phyloP scores from a whole-genome alignment of 1,139 yeast genomes.

The Blastobotrys ciferrii region DNA sequence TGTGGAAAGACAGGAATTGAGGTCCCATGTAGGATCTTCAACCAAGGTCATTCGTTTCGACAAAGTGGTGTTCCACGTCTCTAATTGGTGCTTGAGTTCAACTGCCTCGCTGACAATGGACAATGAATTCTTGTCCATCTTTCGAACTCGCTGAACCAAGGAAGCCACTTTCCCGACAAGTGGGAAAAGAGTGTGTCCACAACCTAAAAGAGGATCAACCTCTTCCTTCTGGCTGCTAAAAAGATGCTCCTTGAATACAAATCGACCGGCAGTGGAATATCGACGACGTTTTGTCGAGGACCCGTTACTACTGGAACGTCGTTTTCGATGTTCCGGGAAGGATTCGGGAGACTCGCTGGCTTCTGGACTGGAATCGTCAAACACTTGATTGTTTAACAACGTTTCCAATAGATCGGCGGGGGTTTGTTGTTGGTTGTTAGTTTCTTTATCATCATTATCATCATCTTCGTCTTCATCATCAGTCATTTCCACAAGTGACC shows the following conservation, averaged over 20 bases:
- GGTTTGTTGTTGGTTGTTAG: slow-evolving; percentile 24
- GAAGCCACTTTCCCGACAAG: slow-evolving; percentile 63
- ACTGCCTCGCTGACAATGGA: slow-evolving; percentile 54
- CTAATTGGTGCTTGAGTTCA: slow-evolving; percentile 50
- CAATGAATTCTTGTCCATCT: slow-evolving; percentile 43
- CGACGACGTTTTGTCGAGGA: not conserved
- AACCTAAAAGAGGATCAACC: slow-evolving; percentile 63
- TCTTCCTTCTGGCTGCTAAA: slow-evolving; percentile 10
- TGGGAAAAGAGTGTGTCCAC: slow-evolving; percentile 61
- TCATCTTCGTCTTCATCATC: slow-evolving; percentile 19
- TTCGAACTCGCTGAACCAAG: slow-evolving; percentile 51
- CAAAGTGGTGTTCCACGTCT: slow-evolving; percentile 48
- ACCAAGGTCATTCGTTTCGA: slow-evolving; percentile 37
- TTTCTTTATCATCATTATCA: slow-evolving; percentile 30
- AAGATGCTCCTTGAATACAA: not conserved
- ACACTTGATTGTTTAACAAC: slow-evolving; percentile 11
- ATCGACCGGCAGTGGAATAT: not conserved
- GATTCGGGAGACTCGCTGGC: not conserved
- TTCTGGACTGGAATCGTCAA: slow-evolving; percentile 10
- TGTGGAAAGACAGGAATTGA: slow-evolving; percentile 60
- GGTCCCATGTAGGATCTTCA: slow-evolving; percentile 51
- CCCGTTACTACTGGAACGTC: not conserved
- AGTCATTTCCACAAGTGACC: slow-evolving; percentile 16
- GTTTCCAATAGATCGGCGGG: not conserved
- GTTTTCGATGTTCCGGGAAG: not conserved